Evolutionary conservation across 306 rosid genomes (phyloP).

Genomic region (Neltuma alba): DNA sequence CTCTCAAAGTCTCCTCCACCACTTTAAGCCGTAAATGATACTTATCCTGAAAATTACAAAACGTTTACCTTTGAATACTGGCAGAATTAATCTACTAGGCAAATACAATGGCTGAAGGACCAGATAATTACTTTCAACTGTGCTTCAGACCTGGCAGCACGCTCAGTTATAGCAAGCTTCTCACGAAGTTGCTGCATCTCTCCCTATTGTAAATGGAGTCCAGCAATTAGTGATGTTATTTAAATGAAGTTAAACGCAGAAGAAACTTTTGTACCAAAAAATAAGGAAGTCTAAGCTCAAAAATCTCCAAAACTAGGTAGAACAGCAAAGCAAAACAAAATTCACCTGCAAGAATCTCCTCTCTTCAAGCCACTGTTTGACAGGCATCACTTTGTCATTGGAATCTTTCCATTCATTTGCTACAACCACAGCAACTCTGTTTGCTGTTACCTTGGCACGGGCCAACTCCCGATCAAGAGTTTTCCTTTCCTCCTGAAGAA

Average conservation of each 20-base stretch:
- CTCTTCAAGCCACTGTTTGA: slow-evolving; percentile 99
- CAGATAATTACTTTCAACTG: slow-evolving; percentile 87
- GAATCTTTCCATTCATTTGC: slow-evolving; percentile 99
- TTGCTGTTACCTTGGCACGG: slow-evolving; percentile 97
- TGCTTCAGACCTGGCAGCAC: slow-evolving; percentile 90
- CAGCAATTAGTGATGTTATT: slow-evolving; percentile 21
- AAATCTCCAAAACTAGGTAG: slow-evolving; percentile 19
- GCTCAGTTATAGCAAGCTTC: slow-evolving; percentile 84
- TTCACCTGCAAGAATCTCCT: slow-evolving; percentile 86
- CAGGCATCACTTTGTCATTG: slow-evolving; percentile 99
- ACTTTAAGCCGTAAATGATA: slow-evolving; percentile 91
- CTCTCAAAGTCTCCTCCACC: slow-evolving; percentile 94
- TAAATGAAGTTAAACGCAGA: slow-evolving; percentile 17
- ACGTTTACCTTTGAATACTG: slow-evolving; percentile 43
- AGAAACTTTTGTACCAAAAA: slow-evolving; percentile 2
- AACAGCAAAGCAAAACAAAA: slow-evolving; percentile 20
- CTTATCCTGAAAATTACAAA: slow-evolving; percentile 70
- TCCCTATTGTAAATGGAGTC: slow-evolving; percentile 60
- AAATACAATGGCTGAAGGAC: slow-evolving; percentile 46
- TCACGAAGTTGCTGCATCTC: slow-evolving; percentile 99
- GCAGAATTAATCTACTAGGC: slow-evolving; percentile 44
- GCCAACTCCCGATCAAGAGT: slow-evolving; percentile 98
- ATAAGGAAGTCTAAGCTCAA: slow-evolving; percentile 9
- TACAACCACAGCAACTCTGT: slow-evolving; percentile 95
- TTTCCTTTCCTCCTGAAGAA: slow-evolving; percentile 89